Evolutionary conservation across 305 asterid species (phyloP), one percentile per base, ranked within the genome.

Genomic region (Fraxinus albicans): DNA sequence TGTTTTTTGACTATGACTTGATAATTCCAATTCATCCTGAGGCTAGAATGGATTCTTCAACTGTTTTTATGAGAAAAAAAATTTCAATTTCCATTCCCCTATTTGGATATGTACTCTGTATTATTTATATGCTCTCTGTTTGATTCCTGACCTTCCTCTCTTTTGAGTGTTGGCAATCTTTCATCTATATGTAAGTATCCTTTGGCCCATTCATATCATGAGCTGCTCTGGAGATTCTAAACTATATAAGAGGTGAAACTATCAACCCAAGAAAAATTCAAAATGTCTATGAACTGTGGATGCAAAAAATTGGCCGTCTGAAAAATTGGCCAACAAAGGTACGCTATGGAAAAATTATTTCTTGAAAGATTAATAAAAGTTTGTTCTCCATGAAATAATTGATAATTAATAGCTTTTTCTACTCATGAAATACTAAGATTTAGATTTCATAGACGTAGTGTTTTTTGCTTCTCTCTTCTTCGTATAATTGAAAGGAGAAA

Each of bases 141-240:
- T 67, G n/a, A 27, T 67, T 9, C 29, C 74, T 67, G n/a, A 27
- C 33, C 33, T 63, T 23, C 29, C 34, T 25, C 29, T 65, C 34
- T 21, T 7, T 3, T 12, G 34, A 65, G 8, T 65, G 6, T 58
- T 58, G 69, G 69, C 29, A 58, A 21, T 60, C 31, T 60, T 60
- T 60, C 31, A 60, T 60, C 33, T 7, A 60, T 60, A 8, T 60
- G 72, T 23, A 60, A 60, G 0, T 60, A 60, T 12, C 15, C 23
- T 27, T 67, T 67, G 36, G 5, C 27, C 10, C 8, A 69, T 69
- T 29, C 75, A 29, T 29, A 29, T 69, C 75, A 69, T 29, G 21
- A n/a, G 94, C 97, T 77, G 81, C 91, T 19, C 80, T 96, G 91
- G 93, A 94, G 89, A 92, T 94, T 83, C 88, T 90, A 50, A 86